Evolutionary conservation across 371 early-diverging fungal species (phyloP).

Genomic region (Cokeromyces recurvatus): DNA sequence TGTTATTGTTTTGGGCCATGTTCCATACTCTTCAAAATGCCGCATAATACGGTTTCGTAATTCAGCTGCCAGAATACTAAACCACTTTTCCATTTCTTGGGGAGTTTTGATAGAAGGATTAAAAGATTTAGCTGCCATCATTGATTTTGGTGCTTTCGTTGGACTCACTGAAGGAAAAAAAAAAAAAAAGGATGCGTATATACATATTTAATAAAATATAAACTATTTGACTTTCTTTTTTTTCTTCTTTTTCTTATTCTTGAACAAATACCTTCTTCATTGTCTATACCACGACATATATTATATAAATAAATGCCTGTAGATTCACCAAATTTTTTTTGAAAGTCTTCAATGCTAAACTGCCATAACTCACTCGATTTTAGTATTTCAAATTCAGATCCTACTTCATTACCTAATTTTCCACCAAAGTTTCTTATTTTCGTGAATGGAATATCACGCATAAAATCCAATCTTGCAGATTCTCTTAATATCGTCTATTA

Average conservation of each 20-base stretch:
- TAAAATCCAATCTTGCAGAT: slow-evolving; percentile 48
- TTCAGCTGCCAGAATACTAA: slow-evolving; percentile 52
- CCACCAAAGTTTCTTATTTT: slow-evolving; percentile 87
- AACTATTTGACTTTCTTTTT: background rate
- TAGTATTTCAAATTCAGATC: slow-evolving; percentile 50
- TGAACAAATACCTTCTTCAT: slow-evolving; percentile 47
- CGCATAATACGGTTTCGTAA: slow-evolving; percentile 46
- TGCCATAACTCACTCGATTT: slow-evolving; percentile 49
- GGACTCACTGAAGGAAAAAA: background rate
- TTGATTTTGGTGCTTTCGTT: slow-evolving; percentile 48
- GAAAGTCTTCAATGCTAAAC: slow-evolving; percentile 27
- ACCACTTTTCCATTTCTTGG: slow-evolving; percentile 48
- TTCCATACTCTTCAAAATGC: slow-evolving; percentile 42
- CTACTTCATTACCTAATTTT: slow-evolving; percentile 76
- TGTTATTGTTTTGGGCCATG: slow-evolving; percentile 52
- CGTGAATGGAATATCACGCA: slow-evolving; percentile 60
- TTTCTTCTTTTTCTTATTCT: too few species aligned
- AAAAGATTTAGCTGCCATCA: slow-evolving; percentile 58
- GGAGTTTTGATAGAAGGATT: slow-evolving; percentile 23
- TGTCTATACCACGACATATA: slow-evolving; percentile 61
- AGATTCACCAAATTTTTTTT: slow-evolving; percentile 33
- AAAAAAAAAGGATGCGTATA: too few species aligned
- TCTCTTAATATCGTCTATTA: slow-evolving; percentile 61
- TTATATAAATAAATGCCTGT: slow-evolving; percentile 57
- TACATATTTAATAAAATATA: slow-evolving; percentile 26